Conservation (phyloP, 257 asterid species). For the Buddleja alternifolia region DNA sequence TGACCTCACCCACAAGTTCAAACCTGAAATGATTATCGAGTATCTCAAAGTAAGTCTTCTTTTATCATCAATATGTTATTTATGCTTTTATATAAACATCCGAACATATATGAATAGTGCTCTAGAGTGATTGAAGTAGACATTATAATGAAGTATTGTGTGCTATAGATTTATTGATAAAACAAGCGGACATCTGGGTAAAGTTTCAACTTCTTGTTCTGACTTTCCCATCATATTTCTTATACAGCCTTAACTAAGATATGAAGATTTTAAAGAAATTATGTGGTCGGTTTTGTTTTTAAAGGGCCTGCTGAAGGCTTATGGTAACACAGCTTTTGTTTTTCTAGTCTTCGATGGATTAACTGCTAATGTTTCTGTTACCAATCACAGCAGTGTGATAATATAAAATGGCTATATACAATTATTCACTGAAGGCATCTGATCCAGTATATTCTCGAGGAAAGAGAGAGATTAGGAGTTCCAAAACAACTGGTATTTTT, state of each 20-base stretch:
- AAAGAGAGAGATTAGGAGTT: not conserved
- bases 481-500: not conserved
- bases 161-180: conserved; percentile 17
- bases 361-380: conserved; percentile 18
- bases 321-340: not conserved
- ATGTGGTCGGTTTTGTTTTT: not conserved
- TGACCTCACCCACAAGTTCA: conserved; percentile 80
- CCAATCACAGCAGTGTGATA: conserved; percentile 10
- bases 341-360: conserved; percentile 9
- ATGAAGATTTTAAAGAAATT: conserved; percentile 18
- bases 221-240: not conserved
- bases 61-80: conserved; percentile 21
- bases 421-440: conserved; percentile 10
- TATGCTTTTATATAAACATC: conserved; percentile 15
- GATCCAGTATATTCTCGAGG: conserved; percentile 10
- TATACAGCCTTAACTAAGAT: conserved; percentile 14
- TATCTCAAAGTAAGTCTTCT: conserved; percentile 77
- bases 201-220: not conserved
- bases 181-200: conserved; percentile 11
- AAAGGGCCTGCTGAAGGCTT: conserved; percentile 8
- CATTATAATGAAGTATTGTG: not conserved
- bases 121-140: conserved; percentile 6
- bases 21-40: conserved; percentile 90
- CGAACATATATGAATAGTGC: conserved; percentile 4
- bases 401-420: conserved; percentile 4